Conservation (phyloP, 306 rosid genomes). For the Cucumis sativus region DNA sequence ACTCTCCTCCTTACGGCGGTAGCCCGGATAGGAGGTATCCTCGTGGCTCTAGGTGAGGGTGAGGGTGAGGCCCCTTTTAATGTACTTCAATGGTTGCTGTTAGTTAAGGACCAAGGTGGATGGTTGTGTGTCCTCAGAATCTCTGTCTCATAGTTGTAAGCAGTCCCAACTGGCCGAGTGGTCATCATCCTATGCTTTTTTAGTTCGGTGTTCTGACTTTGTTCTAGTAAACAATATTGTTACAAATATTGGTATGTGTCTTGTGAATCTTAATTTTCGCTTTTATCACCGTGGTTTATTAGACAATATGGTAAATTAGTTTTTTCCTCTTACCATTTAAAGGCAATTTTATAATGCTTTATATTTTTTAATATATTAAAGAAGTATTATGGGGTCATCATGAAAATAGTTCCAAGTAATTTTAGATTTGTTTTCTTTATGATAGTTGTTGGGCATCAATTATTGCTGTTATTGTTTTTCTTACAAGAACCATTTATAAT, state of each 20-base stretch:
- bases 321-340: too few species aligned
- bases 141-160: neutral
- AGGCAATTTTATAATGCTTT: too few species aligned
- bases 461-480: too few species aligned
- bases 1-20: conserved; percentile 44
- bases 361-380: too few species aligned
- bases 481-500: too few species aligned
- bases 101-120: neutral
- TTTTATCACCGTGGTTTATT: neutral
- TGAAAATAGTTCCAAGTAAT: too few species aligned
- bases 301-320: too few species aligned
- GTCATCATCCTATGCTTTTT: neutral
- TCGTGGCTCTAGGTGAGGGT: conserved; percentile 65
- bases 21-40: conserved; percentile 74
- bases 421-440: too few species aligned
- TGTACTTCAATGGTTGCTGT: neutral
- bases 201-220: neutral
- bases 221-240: neutral
- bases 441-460: too few species aligned
- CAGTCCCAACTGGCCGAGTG: neutral
- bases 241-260: neutral
- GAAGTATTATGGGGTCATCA: too few species aligned
- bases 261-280: neutral
- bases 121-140: neutral
- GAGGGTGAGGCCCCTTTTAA: conserved; percentile 33